Conservation (phyloP, 352 stramenopile genomes). For the Pythium chondricola region DNA sequence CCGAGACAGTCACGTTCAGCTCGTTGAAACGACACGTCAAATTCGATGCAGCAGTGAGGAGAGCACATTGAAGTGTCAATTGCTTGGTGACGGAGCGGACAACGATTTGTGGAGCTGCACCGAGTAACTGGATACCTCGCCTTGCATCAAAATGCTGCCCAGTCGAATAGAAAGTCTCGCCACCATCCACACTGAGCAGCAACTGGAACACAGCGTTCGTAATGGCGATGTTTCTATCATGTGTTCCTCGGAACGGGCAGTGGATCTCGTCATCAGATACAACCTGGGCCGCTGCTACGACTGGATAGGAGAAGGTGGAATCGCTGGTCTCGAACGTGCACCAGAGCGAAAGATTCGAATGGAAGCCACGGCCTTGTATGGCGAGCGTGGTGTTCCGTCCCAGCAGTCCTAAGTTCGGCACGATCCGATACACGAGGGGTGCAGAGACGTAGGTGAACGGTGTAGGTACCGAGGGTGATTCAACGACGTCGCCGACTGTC, state of each 20-base stretch:
- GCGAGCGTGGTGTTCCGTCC: not conserved
- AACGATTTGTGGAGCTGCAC: slow-evolving; percentile 4
- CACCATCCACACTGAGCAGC: slow-evolving; percentile 15
- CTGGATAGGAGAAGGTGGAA: not conserved
- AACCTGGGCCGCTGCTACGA: too few relatives aligned
- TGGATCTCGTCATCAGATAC: not conserved
- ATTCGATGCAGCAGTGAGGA: not conserved
- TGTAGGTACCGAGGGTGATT: not conserved
- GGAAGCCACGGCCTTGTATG: slow-evolving; percentile 11
- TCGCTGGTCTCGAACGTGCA: slow-evolving; percentile 6
- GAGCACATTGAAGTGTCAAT: slow-evolving; percentile 1
- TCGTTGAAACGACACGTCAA: slow-evolving; percentile 4
- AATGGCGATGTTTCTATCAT: not conserved
- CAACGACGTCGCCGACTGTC: slow-evolving; percentile 1
- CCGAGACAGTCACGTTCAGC: slow-evolving; percentile 8
- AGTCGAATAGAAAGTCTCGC: slow-evolving; percentile 8
- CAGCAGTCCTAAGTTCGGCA: slow-evolving; percentile 9
- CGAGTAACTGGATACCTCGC: slow-evolving; percentile 6
- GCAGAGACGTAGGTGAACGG: slow-evolving; percentile 13
- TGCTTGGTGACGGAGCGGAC: slow-evolving; percentile 6
- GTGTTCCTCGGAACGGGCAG: slow-evolving; percentile 1
- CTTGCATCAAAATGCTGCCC: slow-evolving; percentile 5
- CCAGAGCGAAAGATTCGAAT: not conserved
- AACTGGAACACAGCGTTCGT: not conserved
- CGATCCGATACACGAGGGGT: not conserved